These are phyloP conservation scores for Geotrichum candidum DNA, from an alignment of 1,139 yeast genomes.

Conservation along the genomic window DNA sequence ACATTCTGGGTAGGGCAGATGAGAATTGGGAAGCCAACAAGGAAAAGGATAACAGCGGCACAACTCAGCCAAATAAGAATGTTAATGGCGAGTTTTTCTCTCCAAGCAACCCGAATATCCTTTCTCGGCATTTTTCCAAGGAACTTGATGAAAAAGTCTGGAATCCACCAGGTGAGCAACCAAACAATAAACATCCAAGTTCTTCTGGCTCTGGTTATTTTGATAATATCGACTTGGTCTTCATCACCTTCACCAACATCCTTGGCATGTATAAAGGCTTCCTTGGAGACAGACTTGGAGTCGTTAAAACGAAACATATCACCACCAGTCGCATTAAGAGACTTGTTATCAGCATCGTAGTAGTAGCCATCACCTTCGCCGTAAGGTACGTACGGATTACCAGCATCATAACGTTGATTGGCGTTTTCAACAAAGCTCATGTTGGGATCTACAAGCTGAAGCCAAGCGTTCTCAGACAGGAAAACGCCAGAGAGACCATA, in stretches of 20 bases:
- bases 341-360: conserved; percentile 34
- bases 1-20: conserved; percentile 40
- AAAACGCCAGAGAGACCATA: conserved; percentile 40
- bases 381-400: conserved; percentile 23
- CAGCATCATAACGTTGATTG: conserved; percentile 28
- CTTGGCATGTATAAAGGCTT: conserved; percentile 31
- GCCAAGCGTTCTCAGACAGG: conserved; percentile 40
- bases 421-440: conserved; percentile 33
- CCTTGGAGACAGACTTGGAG: conserved; percentile 28
- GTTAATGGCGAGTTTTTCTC: conserved; percentile 41
- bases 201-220: conserved; percentile 29
- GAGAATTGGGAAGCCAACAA: conserved; percentile 39
- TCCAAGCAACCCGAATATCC: conserved; percentile 40
- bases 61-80: conserved; percentile 39
- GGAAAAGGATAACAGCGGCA: conserved; percentile 32
- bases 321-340: conserved; percentile 34
- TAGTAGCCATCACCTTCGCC: conserved; percentile 29
- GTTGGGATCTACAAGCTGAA: conserved; percentile 38
- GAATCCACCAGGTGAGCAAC: conserved; percentile 39
- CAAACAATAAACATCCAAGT: conserved; percentile 38
- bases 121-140: conserved; percentile 34
- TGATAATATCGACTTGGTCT: conserved; percentile 31
- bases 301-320: conserved; percentile 37
- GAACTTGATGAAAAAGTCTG: conserved; percentile 33
- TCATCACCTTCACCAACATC: conserved; percentile 33